A percentile compares a stretch with the other conserved stretches of the same genome.
phyloP scores from a whole-genome alignment of 495 filamentous ascomycete species.

The Tuber indicum region DNA sequence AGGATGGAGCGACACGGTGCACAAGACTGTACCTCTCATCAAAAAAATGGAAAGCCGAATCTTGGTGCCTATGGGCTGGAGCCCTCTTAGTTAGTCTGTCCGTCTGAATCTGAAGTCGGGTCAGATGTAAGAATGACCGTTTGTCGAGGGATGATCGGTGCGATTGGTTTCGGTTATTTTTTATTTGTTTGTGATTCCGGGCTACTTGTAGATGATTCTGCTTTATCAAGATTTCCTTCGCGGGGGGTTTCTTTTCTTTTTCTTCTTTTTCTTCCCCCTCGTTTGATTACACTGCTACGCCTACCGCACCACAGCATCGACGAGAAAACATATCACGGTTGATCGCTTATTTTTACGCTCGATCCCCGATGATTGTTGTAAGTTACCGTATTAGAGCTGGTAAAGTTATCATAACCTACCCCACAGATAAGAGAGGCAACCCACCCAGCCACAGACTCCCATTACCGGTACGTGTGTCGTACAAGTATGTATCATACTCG shows the following conservation, averaged over 20 bases:
- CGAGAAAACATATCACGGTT: background rate
- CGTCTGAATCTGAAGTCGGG: constrained; percentile 30
- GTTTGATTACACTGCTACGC: background rate
- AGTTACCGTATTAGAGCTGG: background rate
- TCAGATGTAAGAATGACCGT: constrained; percentile 22
- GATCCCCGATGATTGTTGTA: background rate
- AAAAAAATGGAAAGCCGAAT: constrained; percentile 93
- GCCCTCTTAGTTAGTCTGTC: constrained; percentile 57
- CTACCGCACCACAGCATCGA: background rate
- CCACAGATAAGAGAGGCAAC: background rate
- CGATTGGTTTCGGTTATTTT: constrained; percentile 30
- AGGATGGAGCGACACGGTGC: constrained; percentile 96
- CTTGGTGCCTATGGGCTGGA: constrained; percentile 92
- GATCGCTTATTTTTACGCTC: background rate
- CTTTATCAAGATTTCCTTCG: constrained; percentile 17
- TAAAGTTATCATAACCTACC: background rate
- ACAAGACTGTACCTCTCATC: constrained; percentile 96
- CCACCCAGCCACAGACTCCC: background rate
- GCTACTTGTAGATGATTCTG: constrained; percentile 18
- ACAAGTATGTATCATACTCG: too few species aligned
- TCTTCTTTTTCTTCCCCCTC: constrained; percentile 7
- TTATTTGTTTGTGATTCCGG: constrained; percentile 15
- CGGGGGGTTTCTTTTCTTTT: constrained; percentile 13
- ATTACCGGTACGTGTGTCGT: background rate
- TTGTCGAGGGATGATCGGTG: constrained; percentile 31